Percentiles rank a stretch among this genome's conserved stretches.
These are phyloP conservation scores for Fusarium ambrosium DNA, from an alignment of 2,329 filamentous ascomycete genomes.

Conservation along the genomic window DNA sequence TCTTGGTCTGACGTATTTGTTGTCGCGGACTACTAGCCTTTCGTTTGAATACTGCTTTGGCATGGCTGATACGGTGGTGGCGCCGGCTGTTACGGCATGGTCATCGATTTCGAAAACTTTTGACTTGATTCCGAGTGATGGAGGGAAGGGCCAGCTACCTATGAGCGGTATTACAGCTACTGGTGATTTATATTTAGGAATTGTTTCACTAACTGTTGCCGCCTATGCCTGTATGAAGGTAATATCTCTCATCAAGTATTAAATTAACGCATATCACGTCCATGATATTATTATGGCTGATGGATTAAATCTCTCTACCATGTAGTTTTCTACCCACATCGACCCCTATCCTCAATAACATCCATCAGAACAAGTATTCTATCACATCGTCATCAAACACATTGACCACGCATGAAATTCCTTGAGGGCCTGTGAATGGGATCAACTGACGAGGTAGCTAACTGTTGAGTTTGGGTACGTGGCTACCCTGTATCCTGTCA, in stretches of 20 bases:
- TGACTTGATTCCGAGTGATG: slow-evolving; percentile 6
- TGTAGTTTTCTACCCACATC: neutral
- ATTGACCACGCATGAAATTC: neutral
- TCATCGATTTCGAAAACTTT: slow-evolving; percentile 8
- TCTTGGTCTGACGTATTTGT: slow-evolving; percentile 8
- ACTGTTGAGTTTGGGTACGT: neutral
- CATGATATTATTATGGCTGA: neutral
- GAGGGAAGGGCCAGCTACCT: slow-evolving; percentile 2
- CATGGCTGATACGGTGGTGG: slow-evolving; percentile 11
- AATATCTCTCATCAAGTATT: neutral
- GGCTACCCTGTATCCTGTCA: neutral
- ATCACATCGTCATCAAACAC: neutral
- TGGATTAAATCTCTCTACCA: neutral
- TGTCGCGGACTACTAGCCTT: slow-evolving; percentile 1
- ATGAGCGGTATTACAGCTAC: neutral
- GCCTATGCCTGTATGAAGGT: neutral
- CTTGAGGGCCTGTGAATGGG: neutral
- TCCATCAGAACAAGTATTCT: neutral
- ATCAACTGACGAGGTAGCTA: neutral
- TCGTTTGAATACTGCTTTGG: slow-evolving; percentile 8
- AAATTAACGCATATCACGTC: neutral
- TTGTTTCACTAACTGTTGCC: neutral
- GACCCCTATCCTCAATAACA: neutral
- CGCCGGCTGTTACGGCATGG: slow-evolving; percentile 7
- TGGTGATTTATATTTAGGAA: slow-evolving; percentile 6